Percentiles rank a stretch among this genome's conserved stretches.
These are phyloP conservation scores for Schwanniomyces sp. DNA, from an alignment of 805 yeast genomes.

Conservation along the genomic window DNA sequence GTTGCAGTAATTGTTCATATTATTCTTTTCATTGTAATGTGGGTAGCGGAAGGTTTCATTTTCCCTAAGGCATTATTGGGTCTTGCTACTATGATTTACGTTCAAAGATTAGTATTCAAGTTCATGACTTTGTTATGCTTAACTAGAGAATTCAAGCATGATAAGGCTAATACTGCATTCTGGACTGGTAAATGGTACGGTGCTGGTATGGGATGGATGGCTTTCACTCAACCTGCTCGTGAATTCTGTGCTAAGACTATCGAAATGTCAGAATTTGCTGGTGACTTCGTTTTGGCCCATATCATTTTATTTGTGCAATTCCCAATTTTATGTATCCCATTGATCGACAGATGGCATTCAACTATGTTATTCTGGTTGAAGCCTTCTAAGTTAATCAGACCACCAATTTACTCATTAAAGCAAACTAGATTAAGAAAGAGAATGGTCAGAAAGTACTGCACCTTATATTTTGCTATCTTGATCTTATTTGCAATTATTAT, in stretches of 20 bases:
- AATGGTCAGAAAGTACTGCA: constrained; percentile 92
- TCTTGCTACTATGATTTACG: constrained; percentile 75
- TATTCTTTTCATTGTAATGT: constrained; percentile 88
- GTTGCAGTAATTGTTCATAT: constrained; percentile 86
- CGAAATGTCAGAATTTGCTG: constrained; percentile 93
- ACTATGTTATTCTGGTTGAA: constrained; percentile 98
- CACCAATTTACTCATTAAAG: constrained; percentile 95
- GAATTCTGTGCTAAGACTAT: constrained; percentile 92
- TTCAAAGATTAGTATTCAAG: constrained; percentile 87
- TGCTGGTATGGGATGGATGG: constrained; percentile 87
- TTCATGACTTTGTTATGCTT: constrained; percentile 72
- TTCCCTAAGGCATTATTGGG: constrained; percentile 88
- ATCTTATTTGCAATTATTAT: constrained; percentile 71
- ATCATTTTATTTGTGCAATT: constrained; percentile 81
- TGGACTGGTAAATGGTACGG: constrained; percentile 99
- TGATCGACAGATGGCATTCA: constrained; percentile 96
- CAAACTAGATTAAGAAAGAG: constrained; percentile 96
- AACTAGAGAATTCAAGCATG: constrained; percentile 95
- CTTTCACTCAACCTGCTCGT: constrained; percentile 93
- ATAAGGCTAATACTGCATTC: constrained; percentile 95
- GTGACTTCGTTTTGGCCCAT: constrained; percentile 95
- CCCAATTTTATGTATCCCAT: constrained; percentile 83
- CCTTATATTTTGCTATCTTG: constrained; percentile 72
- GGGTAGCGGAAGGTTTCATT: constrained; percentile 93
- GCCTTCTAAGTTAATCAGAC: constrained; percentile 94